A percentile compares a stretch with the other conserved stretches of the same genome.
These are phyloP conservation scores for Penicillium silybi DNA, from an alignment of 495 filamentous ascomycete species.

Conservation along the genomic window DNA sequence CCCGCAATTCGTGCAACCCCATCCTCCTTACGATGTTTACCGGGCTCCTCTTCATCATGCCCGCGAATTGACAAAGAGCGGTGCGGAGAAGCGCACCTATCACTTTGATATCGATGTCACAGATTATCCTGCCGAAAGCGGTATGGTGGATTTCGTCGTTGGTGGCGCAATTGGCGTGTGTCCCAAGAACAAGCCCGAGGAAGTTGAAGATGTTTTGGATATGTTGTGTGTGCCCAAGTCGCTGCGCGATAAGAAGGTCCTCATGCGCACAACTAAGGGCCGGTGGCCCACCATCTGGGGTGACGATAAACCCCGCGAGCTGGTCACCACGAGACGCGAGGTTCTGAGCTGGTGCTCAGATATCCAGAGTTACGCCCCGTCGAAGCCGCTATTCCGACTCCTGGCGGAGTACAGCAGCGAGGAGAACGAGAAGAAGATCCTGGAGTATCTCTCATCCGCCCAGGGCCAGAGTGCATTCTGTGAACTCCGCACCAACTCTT, in stretches of 20 bases:
- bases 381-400: slow-evolving; percentile 79
- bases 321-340: slow-evolving; percentile 85
- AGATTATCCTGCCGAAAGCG: slow-evolving; percentile 80
- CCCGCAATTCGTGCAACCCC: slow-evolving; percentile 88
- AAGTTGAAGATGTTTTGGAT: slow-evolving; percentile 82
- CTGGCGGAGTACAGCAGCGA: slow-evolving; percentile 82
- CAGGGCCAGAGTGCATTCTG: slow-evolving; percentile 93
- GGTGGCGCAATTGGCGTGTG: slow-evolving; percentile 92
- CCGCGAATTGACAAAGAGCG: slow-evolving; percentile 80
- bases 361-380: slow-evolving; percentile 87
- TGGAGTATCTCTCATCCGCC: slow-evolving; percentile 79
- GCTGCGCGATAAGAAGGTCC: slow-evolving; percentile 75
- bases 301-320: slow-evolving; percentile 75
- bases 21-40: slow-evolving; percentile 87
- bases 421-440: slow-evolving; percentile 77
- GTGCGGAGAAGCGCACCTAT: slow-evolving; percentile 94
- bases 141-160: slow-evolving; percentile 88
- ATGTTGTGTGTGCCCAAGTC: slow-evolving; percentile 70
- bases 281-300: slow-evolving; percentile 99
- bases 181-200: slow-evolving; percentile 73
- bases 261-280: slow-evolving; percentile 71
- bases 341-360: slow-evolving; percentile 93
- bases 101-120: slow-evolving; percentile 97
- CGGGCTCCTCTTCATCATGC: slow-evolving; percentile 76
- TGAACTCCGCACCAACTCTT: slow-evolving; percentile 85